These are phyloP conservation scores for Eucalyptus lansdowneana DNA, from an alignment of 345 rosid genomes.

Conservation along the genomic window DNA sequence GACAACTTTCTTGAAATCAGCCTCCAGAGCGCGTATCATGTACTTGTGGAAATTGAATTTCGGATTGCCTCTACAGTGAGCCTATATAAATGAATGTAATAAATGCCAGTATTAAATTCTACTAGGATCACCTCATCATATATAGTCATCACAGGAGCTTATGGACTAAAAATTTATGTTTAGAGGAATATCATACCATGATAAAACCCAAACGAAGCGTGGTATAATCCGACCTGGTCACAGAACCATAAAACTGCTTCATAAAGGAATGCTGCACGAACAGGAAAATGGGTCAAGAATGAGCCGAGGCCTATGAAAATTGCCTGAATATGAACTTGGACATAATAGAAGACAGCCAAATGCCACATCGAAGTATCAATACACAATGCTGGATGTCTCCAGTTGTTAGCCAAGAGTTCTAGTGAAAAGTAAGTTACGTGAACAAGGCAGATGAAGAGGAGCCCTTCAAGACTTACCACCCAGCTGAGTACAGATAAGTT, in stretches of 20 bases:
- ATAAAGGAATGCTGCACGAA: conserved; percentile 59
- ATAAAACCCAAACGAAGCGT: conserved; percentile 76
- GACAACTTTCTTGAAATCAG: conserved; percentile 89
- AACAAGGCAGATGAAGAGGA: not conserved
- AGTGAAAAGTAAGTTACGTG: not conserved
- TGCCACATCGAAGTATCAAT: not conserved
- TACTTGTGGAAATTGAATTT: conserved; percentile 79
- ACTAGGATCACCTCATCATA: not conserved
- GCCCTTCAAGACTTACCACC: conserved; percentile 36
- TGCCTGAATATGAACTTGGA: not conserved
- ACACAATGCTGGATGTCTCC: not conserved
- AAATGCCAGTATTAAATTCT: not conserved
- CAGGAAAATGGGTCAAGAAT: not conserved
- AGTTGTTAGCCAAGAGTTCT: not conserved
- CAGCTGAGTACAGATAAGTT: conserved; percentile 14
- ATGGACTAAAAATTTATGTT: not conserved
- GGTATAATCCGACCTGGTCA: conserved; percentile 61
- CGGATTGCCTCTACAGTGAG: conserved; percentile 65
- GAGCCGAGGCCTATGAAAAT: not conserved
- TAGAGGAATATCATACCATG: conserved; percentile 26
- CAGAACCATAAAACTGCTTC: conserved; percentile 83
- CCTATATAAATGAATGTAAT: conserved; percentile 13
- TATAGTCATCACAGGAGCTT: too few relatives aligned
- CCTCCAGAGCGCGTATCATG: conserved; percentile 82
- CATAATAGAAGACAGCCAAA: not conserved